Conservation (phyloP, 2,329 filamentous ascomycete genomes). For the Pseudogymnoascus sp. region DNA sequence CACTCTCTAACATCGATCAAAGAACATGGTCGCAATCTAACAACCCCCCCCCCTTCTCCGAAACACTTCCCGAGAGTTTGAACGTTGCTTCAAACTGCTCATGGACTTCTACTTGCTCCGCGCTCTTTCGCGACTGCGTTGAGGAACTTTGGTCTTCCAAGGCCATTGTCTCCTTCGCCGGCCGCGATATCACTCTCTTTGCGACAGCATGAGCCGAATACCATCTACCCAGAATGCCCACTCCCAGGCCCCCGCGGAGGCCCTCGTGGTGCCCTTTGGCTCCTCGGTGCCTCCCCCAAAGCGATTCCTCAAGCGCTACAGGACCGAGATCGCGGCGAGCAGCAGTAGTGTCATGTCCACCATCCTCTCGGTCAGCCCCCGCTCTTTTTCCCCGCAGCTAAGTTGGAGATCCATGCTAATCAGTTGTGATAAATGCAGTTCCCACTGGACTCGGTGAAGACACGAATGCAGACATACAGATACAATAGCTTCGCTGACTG, state of each 20-base stretch:
- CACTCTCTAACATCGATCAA: neutral
- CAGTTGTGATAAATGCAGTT: constrained; percentile 36
- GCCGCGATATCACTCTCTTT: constrained; percentile 31
- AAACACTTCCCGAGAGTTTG: neutral
- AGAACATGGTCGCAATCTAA: constrained; percentile 1
- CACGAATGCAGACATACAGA: constrained; percentile 79
- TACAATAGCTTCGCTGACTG: constrained; percentile 69
- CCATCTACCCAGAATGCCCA: constrained; percentile 20
- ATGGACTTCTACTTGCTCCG: constrained; percentile 46
- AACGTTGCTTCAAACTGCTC: constrained; percentile 21
- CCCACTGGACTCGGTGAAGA: constrained; percentile 82
- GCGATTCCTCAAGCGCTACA: constrained; percentile 63
- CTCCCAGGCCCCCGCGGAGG: constrained; percentile 19
- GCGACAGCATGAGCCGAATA: constrained; percentile 34
- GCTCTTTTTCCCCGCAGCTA: constrained; percentile 3
- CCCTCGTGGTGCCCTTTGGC: constrained; percentile 18
- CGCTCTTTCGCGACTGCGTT: constrained; percentile 51
- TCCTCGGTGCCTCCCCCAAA: constrained; percentile 34
- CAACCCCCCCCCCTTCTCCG: neutral
- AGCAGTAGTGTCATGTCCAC: constrained; percentile 71
- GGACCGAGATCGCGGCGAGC: constrained; percentile 72
- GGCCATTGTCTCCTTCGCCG: constrained; percentile 37
- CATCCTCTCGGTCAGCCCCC: constrained; percentile 50
- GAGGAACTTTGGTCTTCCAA: constrained; percentile 48
- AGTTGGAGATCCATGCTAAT: constrained; percentile 13